A percentile compares a stretch with the other conserved stretches of the same genome.
phyloP scores from a whole-genome alignment of 2,329 filamentous ascomycete species.

The Tolypocladium nubicola region DNA sequence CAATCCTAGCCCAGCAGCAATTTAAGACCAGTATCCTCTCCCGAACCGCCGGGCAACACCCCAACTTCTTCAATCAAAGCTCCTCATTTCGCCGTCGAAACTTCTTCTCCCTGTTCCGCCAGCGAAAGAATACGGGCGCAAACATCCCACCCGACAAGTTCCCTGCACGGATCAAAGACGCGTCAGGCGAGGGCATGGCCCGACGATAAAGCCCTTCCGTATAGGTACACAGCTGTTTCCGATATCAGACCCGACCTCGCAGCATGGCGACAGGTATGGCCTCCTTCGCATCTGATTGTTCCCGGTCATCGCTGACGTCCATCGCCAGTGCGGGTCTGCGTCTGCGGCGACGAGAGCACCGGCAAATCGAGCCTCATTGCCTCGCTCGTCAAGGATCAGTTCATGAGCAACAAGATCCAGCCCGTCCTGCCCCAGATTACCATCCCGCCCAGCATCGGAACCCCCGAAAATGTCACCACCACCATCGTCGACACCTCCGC shows the following conservation, averaged over 20 bases:
- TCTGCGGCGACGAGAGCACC: slow-evolving; percentile 93
- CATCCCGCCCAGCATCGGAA: slow-evolving; percentile 84
- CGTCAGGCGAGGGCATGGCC: slow-evolving; percentile 8
- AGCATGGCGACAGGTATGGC: slow-evolving; percentile 17
- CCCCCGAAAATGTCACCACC: slow-evolving; percentile 92
- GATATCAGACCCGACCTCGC: slow-evolving; percentile 1
- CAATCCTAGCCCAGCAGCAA: slow-evolving; percentile 1
- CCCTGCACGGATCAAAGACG: background rate
- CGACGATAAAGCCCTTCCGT: slow-evolving; percentile 1
- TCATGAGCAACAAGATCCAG: slow-evolving; percentile 92
- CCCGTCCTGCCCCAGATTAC: slow-evolving; percentile 90
- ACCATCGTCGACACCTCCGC: slow-evolving; percentile 97
- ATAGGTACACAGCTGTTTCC: background rate
- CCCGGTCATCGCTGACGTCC: slow-evolving; percentile 8
- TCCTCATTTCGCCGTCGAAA: background rate
- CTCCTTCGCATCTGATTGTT: background rate
- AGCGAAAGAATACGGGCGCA: background rate
- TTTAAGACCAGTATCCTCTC: background rate
- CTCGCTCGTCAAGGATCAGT: slow-evolving; percentile 92
- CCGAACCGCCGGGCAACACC: background rate
- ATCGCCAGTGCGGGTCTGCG: slow-evolving; percentile 69
- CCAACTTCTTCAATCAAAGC: background rate
- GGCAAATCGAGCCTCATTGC: slow-evolving; percentile 91
- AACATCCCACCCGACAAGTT: background rate
- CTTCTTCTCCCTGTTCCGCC: background rate